Percentiles rank a stretch among this genome's conserved stretches.
phyloP scores from a whole-genome alignment of 371 early-diverging fungal species.

The Neoconidiobolus thromboides region DNA sequence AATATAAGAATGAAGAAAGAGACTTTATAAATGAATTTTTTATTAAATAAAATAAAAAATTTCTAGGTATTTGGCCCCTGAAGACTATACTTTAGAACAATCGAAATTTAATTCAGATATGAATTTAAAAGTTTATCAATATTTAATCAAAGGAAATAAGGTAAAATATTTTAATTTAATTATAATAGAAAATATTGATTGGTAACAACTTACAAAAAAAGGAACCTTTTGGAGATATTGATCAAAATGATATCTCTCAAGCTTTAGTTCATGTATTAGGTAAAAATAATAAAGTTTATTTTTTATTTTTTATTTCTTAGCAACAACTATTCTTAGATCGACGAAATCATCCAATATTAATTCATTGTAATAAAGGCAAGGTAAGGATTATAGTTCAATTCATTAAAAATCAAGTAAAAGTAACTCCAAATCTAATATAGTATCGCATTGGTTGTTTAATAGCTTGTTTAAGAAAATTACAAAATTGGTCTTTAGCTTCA shows the following conservation, averaged over 20 bases:
- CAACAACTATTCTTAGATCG: constrained; percentile 18
- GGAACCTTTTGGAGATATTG: constrained; percentile 85
- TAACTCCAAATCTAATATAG: constrained; percentile 13
- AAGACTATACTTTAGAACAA: constrained; percentile 66
- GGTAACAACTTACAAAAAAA: constrained; percentile 8
- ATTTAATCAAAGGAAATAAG: constrained; percentile 71
- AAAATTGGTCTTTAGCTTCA: constrained; percentile 83
- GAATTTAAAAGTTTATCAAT: constrained; percentile 54
- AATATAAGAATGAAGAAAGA: neutral
- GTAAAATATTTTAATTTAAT: constrained; percentile 11
- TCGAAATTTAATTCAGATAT: constrained; percentile 48
- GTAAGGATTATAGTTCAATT: constrained; percentile 15
- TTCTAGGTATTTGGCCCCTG: constrained; percentile 47
- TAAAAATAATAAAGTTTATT: constrained; percentile 6
- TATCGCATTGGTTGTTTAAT: constrained; percentile 86
- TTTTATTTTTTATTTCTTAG: neutral
- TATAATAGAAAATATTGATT: neutral
- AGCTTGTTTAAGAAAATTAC: constrained; percentile 80
- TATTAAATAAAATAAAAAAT: neutral
- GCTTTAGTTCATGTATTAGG: constrained; percentile 57
- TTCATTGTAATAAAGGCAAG: constrained; percentile 90
- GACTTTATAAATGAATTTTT: neutral
- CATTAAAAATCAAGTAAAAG: neutral
- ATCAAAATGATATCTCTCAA: constrained; percentile 49
- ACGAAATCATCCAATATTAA: constrained; percentile 61